Evolutionary conservation across 176 grass and related monocot species (phyloP).

Genomic region (Pontederia paniculata): DNA sequence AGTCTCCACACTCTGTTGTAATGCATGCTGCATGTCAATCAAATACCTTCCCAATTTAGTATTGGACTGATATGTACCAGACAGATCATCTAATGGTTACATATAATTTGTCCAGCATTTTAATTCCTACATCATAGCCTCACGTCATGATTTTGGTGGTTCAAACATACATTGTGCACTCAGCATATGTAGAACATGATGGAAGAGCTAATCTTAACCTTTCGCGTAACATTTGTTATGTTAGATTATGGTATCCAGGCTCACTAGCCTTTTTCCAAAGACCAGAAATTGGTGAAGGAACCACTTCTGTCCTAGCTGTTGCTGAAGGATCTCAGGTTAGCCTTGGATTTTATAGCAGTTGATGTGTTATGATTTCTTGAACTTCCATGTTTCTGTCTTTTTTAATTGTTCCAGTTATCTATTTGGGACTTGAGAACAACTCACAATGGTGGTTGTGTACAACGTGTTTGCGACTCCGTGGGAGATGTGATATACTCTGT

Average conservation of each 20-base stretch:
- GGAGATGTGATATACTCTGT: conserved; percentile 60
- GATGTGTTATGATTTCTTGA: not conserved
- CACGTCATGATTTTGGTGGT: no score
- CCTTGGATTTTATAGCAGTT: conserved; percentile 8
- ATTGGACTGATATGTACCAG: no score
- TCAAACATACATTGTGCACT: no score
- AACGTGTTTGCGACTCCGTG: conserved; percentile 48
- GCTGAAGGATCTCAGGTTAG: conserved; percentile 90
- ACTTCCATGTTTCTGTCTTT: conserved; percentile 4
- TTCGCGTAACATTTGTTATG: conserved; percentile 15
- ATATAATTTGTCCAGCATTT: no score
- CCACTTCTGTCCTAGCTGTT: conserved; percentile 47
- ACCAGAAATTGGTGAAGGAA: conserved; percentile 36
- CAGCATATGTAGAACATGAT: not conserved
- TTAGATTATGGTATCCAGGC: conserved; percentile 84
- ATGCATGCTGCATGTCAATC: no score
- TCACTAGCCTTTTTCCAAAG: conserved; percentile 51
- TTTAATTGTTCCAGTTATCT: conserved; percentile 44
- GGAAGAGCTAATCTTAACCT: conserved; percentile 11
- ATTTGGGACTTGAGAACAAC: conserved; percentile 86
- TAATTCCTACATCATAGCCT: no score
- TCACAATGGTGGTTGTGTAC: conserved; percentile 76
- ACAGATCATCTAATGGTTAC: no score
- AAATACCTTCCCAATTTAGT: no score
- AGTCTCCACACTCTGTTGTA: no score